Evolutionary conservation across 805 yeast genomes (phyloP), one percentile per base, ranked within the genome.

Genomic region (Yarrowia alimentaria): DNA sequence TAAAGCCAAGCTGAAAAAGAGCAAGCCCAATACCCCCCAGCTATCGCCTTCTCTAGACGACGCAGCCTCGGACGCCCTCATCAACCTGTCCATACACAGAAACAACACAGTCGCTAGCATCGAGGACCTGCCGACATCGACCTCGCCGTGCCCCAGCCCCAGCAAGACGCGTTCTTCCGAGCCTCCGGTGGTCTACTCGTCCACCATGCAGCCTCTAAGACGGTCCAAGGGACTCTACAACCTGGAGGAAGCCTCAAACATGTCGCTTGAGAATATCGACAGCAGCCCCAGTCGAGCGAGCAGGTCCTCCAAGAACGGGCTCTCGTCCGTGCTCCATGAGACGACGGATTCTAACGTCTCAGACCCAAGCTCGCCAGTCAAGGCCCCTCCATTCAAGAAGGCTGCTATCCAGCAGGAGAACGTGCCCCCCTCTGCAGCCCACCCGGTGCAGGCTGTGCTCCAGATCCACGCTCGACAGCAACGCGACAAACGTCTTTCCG

Each of bases 221-320:
- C 62, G 74, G 25, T 71, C 74, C 4, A 61, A 68, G 18, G 72
- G 74, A 7, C 60, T 69, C 28, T 56, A 70, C 28, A 69, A 70
- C 55, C 67, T 70, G 28, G 72, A 68, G 53, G 64, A 64, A 50
- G 72, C 70, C 17, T 60, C 63, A 13, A 24, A 24, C 9, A 25
- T 33, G 12, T n/a, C 26, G 11, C 42, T 43, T 10, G 50, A 43
- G 9, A 37, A 43, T 6, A 16, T 43, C 5, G 47, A 40, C 19
- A 17, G 25, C 20, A 30, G 37, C 6, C 50, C 50, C 17, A 30
- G 37, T 12, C 2, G n/a, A n/a, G n/a, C n/a, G n/a, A n/a, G n/a
- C n/a, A n/a, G n/a, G n/a, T n/a, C n/a, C n/a, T n/a, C n/a, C n/a
- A n/a, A n/a, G n/a, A n/a, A n/a, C n/a, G 33, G n/a, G 5, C 33